These are phyloP conservation scores for Backusella liffmaniae DNA, from an alignment of 192 early-diverging fungal species.

Conservation along the genomic window DNA sequence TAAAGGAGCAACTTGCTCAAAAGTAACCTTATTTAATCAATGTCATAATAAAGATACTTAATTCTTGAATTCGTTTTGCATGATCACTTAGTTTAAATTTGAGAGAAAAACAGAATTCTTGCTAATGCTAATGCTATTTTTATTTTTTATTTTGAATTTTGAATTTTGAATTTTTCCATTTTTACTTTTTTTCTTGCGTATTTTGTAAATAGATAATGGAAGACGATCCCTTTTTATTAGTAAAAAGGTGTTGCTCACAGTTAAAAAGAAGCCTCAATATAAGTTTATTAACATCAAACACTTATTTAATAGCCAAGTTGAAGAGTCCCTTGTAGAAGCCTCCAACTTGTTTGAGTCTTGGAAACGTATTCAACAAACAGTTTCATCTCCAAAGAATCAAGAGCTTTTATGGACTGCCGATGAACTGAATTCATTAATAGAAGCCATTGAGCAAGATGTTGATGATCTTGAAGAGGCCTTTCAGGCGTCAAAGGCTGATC, in stretches of 20 bases:
- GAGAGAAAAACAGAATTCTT: no score
- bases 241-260: conserved; percentile 16
- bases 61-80: no score
- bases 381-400: conserved; percentile 50
- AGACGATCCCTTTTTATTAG: conserved; percentile 22
- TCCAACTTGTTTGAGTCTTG: conserved; percentile 47
- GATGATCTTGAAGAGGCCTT: conserved; percentile 56
- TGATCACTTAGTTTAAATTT: no score
- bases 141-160: no score
- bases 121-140: no score
- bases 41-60: no score
- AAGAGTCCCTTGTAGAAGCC: conserved; percentile 40
- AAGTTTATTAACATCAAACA: not conserved
- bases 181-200: not conserved
- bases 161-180: no score
- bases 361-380: conserved; percentile 55
- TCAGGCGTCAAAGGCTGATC: conserved; percentile 30
- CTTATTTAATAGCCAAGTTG: conserved; percentile 39
- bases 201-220: not conserved
- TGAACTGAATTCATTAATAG: conserved; percentile 39
- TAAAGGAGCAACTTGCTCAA: not conserved
- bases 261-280: not conserved
- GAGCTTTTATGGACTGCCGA: conserved; percentile 56
- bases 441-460: conserved; percentile 48
- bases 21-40: not conserved